These are phyloP conservation scores for Trametes sp. DNA, from an alignment of 1,284 basidiomycete genomes.

Conservation along the genomic window DNA sequence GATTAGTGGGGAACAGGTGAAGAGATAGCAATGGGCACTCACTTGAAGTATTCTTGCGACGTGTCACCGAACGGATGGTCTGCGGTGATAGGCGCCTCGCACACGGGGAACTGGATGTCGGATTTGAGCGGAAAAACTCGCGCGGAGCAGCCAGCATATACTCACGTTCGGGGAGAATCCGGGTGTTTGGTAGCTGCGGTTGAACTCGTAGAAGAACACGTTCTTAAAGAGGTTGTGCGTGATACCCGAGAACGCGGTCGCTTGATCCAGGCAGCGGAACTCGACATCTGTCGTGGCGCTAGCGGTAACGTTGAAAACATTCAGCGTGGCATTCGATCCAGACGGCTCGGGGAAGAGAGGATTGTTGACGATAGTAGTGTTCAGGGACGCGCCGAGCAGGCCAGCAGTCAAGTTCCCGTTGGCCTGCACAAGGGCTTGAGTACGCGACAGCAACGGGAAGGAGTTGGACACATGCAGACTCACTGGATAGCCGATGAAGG, in stretches of 20 bases:
- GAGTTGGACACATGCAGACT: neutral
- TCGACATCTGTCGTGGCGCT: slow-evolving; percentile 45
- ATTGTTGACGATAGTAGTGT: slow-evolving; percentile 33
- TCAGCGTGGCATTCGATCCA: slow-evolving; percentile 40
- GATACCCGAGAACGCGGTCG: slow-evolving; percentile 44
- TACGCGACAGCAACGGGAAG: neutral
- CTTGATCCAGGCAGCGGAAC: slow-evolving; percentile 51
- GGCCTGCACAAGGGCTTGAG: slow-evolving; percentile 20
- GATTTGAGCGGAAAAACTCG: neutral
- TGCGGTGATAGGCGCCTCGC: slow-evolving; percentile 44
- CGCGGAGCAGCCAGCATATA: neutral
- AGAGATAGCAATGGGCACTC: slow-evolving; percentile 1
- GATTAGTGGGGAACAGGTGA: neutral
- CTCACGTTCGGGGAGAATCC: slow-evolving; percentile 46
- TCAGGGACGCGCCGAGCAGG: slow-evolving; percentile 33
- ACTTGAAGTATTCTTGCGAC: slow-evolving; percentile 44
- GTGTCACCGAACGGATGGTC: slow-evolving; percentile 47
- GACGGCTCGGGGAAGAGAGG: slow-evolving; percentile 43
- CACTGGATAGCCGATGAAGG: slow-evolving; percentile 44
- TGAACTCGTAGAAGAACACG: slow-evolving; percentile 49
- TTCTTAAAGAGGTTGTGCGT: slow-evolving; percentile 45
- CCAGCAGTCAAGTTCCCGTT: slow-evolving; percentile 34
- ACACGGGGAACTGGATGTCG: slow-evolving; percentile 38
- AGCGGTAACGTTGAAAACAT: slow-evolving; percentile 48
- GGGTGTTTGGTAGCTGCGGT: slow-evolving; percentile 46